Percentiles rank a stretch among this genome's conserved stretches.
Conservation (phyloP, 2,329 filamentous ascomycete species). For the Venturiaceae sp. region DNA sequence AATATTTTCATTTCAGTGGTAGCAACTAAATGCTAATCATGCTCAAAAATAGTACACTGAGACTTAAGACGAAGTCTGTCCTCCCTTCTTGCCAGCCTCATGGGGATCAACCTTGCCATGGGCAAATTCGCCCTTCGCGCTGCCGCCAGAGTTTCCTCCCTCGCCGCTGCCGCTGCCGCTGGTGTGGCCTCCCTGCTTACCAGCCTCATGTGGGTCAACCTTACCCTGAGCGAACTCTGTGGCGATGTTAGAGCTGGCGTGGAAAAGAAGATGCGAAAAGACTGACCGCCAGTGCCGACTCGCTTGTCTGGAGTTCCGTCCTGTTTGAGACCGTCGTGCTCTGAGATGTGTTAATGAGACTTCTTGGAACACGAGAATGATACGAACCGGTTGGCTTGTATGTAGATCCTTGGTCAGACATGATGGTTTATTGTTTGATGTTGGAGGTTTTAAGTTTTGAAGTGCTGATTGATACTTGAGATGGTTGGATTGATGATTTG, state of each 20-base stretch:
- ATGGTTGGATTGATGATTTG: background rate
- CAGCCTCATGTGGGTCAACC: constrained; percentile 31
- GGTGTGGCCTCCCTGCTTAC: constrained; percentile 26
- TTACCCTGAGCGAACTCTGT: constrained; percentile 30
- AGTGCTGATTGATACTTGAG: background rate
- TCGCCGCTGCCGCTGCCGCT: constrained; percentile 17
- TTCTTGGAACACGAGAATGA: too few species aligned
- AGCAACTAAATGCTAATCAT: background rate
- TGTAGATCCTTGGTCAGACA: constrained; percentile 22
- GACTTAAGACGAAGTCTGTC: background rate
- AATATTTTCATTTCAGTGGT: too few species aligned
- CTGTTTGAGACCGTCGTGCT: constrained; percentile 32
- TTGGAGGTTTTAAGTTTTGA: constrained; percentile 5
- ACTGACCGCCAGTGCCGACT: constrained; percentile 25
- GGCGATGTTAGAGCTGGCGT: background rate
- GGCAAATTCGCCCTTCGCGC: constrained; percentile 1
- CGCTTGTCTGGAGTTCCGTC: constrained; percentile 32
- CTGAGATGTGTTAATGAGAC: constrained; percentile 11
- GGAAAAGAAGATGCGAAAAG: background rate
- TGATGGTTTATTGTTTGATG: constrained; percentile 11
- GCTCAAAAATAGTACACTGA: background rate
- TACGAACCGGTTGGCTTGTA: constrained; percentile 24
- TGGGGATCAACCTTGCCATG: constrained; percentile 5
- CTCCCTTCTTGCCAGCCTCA: constrained; percentile 8
- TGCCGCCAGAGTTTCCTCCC: constrained; percentile 9